Percentiles rank a stretch among this genome's conserved stretches.
phyloP scores from a whole-genome alignment of 2,329 filamentous ascomycete species.

The Amauroascus verrucosus region DNA sequence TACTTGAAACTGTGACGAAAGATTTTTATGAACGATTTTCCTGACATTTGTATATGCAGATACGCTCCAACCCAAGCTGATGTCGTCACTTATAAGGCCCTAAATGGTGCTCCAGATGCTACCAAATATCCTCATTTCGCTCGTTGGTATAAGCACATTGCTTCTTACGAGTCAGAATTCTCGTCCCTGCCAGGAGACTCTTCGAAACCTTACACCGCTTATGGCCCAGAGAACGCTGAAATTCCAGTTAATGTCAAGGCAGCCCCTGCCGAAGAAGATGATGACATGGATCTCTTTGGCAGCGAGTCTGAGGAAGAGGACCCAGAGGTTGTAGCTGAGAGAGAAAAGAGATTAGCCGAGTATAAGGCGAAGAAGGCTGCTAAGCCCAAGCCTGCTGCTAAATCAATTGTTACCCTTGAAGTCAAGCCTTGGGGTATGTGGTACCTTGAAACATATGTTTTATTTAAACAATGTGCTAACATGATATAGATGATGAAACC shows the following conservation, averaged over 20 bases:
- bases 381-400: slow-evolving; percentile 85
- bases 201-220: slow-evolving; percentile 76
- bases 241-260: slow-evolving; percentile 77
- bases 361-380: slow-evolving; percentile 95
- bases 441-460: neutral
- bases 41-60: slow-evolving; percentile 30
- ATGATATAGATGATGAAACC: slow-evolving; percentile 69
- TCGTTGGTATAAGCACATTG: slow-evolving; percentile 98
- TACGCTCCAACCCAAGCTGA: slow-evolving; percentile 80
- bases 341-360: slow-evolving; percentile 81
- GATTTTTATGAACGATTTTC: slow-evolving; percentile 11
- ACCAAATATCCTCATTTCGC: slow-evolving; percentile 87
- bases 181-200: slow-evolving; percentile 81
- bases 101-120: slow-evolving; percentile 63
- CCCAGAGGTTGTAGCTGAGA: slow-evolving; percentile 69
- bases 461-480: neutral
- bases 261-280: slow-evolving; percentile 66
- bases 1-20: slow-evolving; percentile 2
- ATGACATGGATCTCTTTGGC: slow-evolving; percentile 88
- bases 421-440: slow-evolving; percentile 96
- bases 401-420: slow-evolving; percentile 91
- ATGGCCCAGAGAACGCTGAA: slow-evolving; percentile 74
- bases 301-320: slow-evolving; percentile 91
- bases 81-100: slow-evolving; percentile 86
- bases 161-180: slow-evolving; percentile 88